phyloP scores from a whole-genome alignment of 306 rosid genomes.

The peach (Prunus persica) region DNA sequence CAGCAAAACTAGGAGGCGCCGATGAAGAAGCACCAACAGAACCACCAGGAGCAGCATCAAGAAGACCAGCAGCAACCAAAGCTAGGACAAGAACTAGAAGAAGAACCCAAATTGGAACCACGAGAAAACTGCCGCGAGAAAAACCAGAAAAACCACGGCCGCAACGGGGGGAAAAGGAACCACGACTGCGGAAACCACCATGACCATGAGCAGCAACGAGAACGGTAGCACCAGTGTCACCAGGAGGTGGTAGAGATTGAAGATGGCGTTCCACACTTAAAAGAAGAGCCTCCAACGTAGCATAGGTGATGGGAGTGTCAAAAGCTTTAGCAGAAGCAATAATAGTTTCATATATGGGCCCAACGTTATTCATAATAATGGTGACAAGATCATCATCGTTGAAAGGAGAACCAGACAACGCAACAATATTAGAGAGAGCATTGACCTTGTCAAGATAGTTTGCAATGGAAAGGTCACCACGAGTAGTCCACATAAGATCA shows the following conservation, averaged over 20 bases:
- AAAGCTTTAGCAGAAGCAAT: neutral
- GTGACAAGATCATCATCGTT: neutral
- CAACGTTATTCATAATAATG: neutral
- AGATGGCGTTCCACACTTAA: neutral
- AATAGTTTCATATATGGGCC: neutral
- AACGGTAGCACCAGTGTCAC: neutral
- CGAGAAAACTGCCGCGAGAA: neutral
- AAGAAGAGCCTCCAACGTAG: neutral
- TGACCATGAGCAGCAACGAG: neutral
- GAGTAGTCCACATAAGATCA: neutral
- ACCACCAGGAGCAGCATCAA: neutral
- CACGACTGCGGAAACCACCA: neutral
- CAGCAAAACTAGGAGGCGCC: accelerated
- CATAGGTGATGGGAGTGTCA: neutral
- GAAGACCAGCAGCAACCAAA: neutral
- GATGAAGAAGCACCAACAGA: neutral
- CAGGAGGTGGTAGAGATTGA: neutral
- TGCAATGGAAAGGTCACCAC: neutral
- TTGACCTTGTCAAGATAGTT: neutral
- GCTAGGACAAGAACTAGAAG: neutral
- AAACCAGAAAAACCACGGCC: neutral
- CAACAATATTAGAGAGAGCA: neutral
- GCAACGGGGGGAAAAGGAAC: neutral
- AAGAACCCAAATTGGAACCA: neutral
- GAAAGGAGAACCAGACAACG: neutral